phyloP scores from a whole-genome alignment of 768 basidiomycete genomes.

The Mycena leptocephala region DNA sequence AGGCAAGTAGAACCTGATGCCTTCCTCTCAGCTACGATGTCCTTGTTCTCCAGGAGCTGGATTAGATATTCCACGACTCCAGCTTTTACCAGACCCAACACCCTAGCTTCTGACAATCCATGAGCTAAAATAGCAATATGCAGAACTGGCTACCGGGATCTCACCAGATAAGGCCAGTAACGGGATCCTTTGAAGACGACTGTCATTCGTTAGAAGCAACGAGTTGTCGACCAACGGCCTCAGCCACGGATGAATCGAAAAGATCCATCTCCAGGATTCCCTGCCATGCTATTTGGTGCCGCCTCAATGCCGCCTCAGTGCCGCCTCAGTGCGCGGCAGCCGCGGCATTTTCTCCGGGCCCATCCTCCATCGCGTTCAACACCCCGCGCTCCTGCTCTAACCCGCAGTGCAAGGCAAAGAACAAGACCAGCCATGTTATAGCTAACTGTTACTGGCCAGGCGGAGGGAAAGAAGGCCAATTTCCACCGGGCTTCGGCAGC shows the following conservation, averaged over 20 bases:
- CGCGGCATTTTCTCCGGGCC: too few relatives aligned
- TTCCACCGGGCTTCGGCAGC: background rate
- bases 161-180: background rate
- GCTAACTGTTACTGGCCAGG: too few relatives aligned
- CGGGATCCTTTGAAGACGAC: background rate
- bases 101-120: background rate
- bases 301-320: too few relatives aligned
- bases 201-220: too few relatives aligned
- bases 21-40: too few relatives aligned
- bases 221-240: background rate
- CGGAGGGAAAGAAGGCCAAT: background rate
- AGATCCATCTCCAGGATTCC: slow-evolving; percentile 5
- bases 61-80: background rate
- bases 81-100: background rate
- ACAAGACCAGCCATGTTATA: background rate
- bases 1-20: too few relatives aligned
- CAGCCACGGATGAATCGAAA: background rate
- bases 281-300: too few relatives aligned
- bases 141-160: background rate
- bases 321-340: too few relatives aligned
- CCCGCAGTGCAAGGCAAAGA: background rate
- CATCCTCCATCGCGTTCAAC: background rate
- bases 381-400: background rate
- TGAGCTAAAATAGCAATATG: background rate
- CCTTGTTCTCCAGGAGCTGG: background rate